These are phyloP conservation scores for Aureobasidium sp. DNA, from an alignment of 2,329 filamentous ascomycete species.

Conservation along the genomic window DNA sequence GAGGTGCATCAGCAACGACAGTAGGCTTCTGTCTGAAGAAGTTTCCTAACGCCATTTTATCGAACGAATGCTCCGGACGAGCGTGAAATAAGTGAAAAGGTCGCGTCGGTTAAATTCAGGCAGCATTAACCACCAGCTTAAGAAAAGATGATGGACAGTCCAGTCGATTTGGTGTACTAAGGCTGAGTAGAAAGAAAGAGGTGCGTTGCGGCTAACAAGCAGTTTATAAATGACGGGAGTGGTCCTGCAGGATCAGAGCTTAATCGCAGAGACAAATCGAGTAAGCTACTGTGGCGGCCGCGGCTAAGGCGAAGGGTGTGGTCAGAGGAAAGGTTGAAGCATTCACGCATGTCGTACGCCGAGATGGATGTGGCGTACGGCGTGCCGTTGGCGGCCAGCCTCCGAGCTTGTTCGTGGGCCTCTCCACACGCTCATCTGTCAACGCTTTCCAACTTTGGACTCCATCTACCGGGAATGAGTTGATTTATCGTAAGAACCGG, in stretches of 20 bases:
- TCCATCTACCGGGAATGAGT: background rate
- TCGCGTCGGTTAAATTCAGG: slow-evolving; percentile 26
- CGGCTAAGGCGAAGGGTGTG: slow-evolving; percentile 6
- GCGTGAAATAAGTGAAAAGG: slow-evolving; percentile 34
- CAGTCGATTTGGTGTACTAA: slow-evolving; percentile 3
- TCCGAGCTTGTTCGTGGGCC: background rate
- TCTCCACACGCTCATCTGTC: background rate
- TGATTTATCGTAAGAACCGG: background rate
- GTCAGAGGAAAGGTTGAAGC: background rate
- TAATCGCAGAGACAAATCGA: background rate
- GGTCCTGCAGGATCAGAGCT: slow-evolving; percentile 3
- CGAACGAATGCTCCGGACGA: slow-evolving; percentile 39
- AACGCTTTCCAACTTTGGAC: slow-evolving; percentile 6
- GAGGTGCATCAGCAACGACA: slow-evolving; percentile 16
- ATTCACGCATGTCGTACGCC: background rate
- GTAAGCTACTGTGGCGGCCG: background rate
- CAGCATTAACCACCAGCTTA: slow-evolving; percentile 32
- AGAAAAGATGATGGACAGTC: background rate
- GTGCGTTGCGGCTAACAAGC: background rate
- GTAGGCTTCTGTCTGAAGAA: slow-evolving; percentile 13
- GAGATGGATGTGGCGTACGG: background rate
- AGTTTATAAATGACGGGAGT: slow-evolving; percentile 2
- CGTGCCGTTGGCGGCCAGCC: background rate
- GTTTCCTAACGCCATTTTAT: slow-evolving; percentile 46
- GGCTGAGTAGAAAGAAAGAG: background rate